These are phyloP conservation scores for Hypoxylon sp. DNA, from an alignment of 2,329 filamentous ascomycete genomes.

Conservation along the genomic window DNA sequence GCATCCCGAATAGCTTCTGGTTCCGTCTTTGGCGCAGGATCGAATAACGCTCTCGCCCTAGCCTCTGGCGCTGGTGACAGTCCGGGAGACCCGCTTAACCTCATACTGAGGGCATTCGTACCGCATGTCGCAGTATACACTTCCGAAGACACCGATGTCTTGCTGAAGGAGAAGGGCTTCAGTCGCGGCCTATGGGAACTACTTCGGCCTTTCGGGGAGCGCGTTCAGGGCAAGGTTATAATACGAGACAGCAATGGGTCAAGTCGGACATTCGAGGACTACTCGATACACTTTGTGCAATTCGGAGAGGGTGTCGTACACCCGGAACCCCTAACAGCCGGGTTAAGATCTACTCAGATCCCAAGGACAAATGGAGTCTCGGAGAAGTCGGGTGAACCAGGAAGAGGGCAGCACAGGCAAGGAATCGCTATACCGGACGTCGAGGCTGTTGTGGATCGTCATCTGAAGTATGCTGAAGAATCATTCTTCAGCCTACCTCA, in stretches of 20 bases:
- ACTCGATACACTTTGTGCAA: conserved; percentile 85
- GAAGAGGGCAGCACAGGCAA: conserved; percentile 30
- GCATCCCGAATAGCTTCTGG: conserved; percentile 69
- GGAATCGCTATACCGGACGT: conserved; percentile 72
- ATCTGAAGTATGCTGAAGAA: conserved; percentile 81
- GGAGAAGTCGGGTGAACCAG: conserved; percentile 43
- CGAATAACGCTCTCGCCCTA: conserved; percentile 59
- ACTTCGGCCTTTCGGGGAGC: conserved; percentile 90
- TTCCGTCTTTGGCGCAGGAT: conserved; percentile 67
- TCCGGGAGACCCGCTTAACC: conserved; percentile 68
- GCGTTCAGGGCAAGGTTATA: conserved; percentile 86
- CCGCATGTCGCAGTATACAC: conserved; percentile 89
- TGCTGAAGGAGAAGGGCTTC: conserved; percentile 88
- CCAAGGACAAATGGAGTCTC: conserved; percentile 50
- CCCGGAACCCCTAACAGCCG: conserved; percentile 58
- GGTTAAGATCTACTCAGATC: conserved; percentile 50
- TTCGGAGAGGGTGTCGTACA: conserved; percentile 72
- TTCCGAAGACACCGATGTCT: conserved; percentile 85
- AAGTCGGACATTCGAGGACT: conserved; percentile 88
- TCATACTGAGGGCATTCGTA: conserved; percentile 87
- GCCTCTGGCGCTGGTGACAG: conserved; percentile 59
- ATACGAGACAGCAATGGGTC: conserved; percentile 91
- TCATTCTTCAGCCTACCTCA: conserved; percentile 59
- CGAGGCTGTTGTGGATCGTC: conserved; percentile 83
- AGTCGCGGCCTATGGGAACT: conserved; percentile 85